Conservation (phyloP, 129 eudicot species). For the Flaveria brownii region DNA sequence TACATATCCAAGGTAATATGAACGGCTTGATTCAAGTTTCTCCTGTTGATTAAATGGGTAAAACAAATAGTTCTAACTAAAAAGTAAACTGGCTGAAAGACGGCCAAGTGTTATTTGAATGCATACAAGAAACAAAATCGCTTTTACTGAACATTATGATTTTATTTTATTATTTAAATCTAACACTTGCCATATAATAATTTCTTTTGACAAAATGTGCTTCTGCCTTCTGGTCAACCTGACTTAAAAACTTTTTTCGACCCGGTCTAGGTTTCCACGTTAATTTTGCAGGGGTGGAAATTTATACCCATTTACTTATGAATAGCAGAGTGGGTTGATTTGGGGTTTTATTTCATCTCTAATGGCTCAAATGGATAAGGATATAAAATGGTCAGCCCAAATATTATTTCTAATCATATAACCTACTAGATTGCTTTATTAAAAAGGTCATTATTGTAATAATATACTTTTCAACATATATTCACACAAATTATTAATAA, state of each 20-base stretch:
- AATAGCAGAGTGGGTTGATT: neutral
- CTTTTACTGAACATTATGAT: neutral
- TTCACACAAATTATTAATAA: too few species aligned
- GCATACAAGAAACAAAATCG: neutral
- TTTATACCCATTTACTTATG: neutral
- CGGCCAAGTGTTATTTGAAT: neutral
- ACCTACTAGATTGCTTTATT: too few species aligned
- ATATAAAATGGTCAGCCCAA: neutral
- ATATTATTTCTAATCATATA: neutral
- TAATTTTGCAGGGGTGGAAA: neutral
- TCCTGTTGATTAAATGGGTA: neutral
- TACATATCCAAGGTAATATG: slow-evolving; percentile 75
- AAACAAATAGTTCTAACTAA: neutral
- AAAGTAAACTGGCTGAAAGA: neutral
- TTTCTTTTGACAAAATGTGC: neutral
- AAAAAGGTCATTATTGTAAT: too few species aligned
- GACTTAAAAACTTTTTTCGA: neutral
- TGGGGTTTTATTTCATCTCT: neutral
- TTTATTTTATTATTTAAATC: too few species aligned
- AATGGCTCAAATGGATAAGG: neutral
- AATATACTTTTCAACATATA: too few species aligned
- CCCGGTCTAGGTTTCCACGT: neutral
- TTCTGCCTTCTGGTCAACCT: neutral
- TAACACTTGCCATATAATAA: too few species aligned
- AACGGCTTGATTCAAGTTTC: neutral